Evolutionary conservation across 352 stramenopile genomes (phyloP).

Genomic region (Globisporangium nagaii): DNA sequence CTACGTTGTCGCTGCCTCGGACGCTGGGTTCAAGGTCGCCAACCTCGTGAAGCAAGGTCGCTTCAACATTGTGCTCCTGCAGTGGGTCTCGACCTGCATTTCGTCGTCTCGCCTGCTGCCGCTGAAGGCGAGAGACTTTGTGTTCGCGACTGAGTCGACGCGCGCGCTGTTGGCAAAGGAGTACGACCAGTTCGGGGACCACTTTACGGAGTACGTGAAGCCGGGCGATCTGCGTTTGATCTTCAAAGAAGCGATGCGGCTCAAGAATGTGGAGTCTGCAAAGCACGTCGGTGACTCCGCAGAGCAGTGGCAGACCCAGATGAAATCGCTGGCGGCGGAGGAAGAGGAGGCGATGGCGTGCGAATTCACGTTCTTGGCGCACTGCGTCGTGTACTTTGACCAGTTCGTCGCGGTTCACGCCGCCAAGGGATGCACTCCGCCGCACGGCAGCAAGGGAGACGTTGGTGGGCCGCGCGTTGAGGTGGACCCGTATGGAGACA

Average conservation of each 20-base stretch:
- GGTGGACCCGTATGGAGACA: constrained; percentile 19
- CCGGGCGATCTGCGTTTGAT: constrained; percentile 44
- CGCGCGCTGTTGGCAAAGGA: constrained; percentile 49
- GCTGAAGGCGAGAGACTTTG: constrained; percentile 53
- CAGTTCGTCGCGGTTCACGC: constrained; percentile 20
- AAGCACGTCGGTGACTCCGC: not conserved
- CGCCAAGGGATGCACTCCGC: not conserved
- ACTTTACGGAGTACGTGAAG: constrained; percentile 56
- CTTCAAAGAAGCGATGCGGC: constrained; percentile 30
- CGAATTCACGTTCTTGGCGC: constrained; percentile 60
- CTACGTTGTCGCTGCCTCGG: constrained; percentile 56
- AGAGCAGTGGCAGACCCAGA: constrained; percentile 43
- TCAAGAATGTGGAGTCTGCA: not conserved
- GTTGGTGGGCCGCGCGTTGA: constrained; percentile 6
- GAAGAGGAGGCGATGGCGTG: constrained; percentile 66
- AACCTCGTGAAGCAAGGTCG: constrained; percentile 79
- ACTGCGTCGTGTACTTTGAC: constrained; percentile 71
- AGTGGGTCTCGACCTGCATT: constrained; percentile 57
- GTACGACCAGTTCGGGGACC: constrained; percentile 69
- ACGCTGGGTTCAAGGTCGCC: constrained; percentile 67
- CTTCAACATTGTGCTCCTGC: constrained; percentile 66
- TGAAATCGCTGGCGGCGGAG: constrained; percentile 40
- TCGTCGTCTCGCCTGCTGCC: constrained; percentile 21
- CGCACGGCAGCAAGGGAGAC: not conserved
- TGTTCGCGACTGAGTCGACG: constrained; percentile 65